Evolutionary conservation across 805 yeast species (phyloP).

Genomic region (Candida morakotiae): DNA sequence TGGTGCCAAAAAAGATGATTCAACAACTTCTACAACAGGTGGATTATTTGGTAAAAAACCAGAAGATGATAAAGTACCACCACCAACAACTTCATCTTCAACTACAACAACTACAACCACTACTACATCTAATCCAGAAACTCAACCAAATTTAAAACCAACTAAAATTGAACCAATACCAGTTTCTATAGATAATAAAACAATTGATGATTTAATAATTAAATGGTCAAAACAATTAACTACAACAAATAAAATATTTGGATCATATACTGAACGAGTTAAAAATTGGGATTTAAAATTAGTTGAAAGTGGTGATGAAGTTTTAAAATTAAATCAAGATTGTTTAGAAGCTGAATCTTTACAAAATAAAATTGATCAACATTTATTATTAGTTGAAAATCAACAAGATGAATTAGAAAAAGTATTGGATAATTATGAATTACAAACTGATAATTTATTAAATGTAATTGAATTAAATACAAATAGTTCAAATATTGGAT

Average conservation of each 20-base stretch:
- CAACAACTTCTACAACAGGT: constrained; percentile 4
- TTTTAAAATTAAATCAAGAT: constrained; percentile 70
- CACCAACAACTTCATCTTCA: constrained; percentile 5
- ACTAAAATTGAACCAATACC: constrained; percentile 63
- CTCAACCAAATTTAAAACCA: constrained; percentile 35
- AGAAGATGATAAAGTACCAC: constrained; percentile 11
- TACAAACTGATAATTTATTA: constrained; percentile 55
- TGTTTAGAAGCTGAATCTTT: constrained; percentile 80
- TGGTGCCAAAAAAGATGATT: constrained; percentile 16
- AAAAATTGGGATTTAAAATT: constrained; percentile 83
- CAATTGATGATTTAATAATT: constrained; percentile 85
- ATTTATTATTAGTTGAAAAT: constrained; percentile 76
- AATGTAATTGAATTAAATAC: constrained; percentile 29
- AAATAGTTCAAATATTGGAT: constrained; percentile 15
- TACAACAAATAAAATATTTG: constrained; percentile 68
- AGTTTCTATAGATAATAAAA: constrained; percentile 80
- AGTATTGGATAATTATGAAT: constrained; percentile 78
- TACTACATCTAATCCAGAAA: constrained; percentile 10
- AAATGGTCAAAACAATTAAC: constrained; percentile 90
- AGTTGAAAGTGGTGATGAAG: constrained; percentile 81
- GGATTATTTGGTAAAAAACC: constrained; percentile 8
- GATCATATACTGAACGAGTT: constrained; percentile 67
- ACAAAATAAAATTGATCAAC: constrained; percentile 83
- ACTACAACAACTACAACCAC: constrained; percentile 8
- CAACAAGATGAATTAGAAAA: constrained; percentile 91